These are phyloP conservation scores for Ophiosphaerella narmari DNA, from an alignment of 2,329 filamentous ascomycete genomes.

Conservation along the genomic window DNA sequence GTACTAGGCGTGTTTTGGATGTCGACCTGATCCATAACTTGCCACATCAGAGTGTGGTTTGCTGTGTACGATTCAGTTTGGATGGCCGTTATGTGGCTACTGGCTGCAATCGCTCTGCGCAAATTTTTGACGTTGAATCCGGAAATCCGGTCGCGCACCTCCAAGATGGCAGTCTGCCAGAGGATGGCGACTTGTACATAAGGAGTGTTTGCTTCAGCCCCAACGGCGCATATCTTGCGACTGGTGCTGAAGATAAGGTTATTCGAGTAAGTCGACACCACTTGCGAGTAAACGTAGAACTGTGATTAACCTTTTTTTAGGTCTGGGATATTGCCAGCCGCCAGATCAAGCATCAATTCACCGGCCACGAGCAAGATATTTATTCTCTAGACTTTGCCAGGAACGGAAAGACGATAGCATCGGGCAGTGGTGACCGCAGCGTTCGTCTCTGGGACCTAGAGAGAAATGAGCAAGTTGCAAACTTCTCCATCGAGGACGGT, in stretches of 20 bases:
- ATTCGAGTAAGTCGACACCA: conserved; percentile 72
- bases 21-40: conserved; percentile 94
- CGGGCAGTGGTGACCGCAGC: conserved; percentile 90
- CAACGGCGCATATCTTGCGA: conserved; percentile 90
- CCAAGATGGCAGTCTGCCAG: conserved; percentile 85
- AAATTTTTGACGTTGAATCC: conserved; percentile 91
- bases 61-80: conserved; percentile 94
- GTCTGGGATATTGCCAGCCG: conserved; percentile 91
- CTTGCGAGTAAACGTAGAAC: not conserved
- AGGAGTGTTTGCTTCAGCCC: conserved; percentile 98
- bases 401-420: conserved; percentile 92
- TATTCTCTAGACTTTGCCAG: conserved; percentile 95
- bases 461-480: conserved; percentile 78
- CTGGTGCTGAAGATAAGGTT: conserved; percentile 95
- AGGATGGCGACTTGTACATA: conserved; percentile 93
- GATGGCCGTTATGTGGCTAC: conserved; percentile 96
- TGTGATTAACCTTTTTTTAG: conserved; percentile 48
- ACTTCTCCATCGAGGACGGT: conserved; percentile 91
- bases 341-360: conserved; percentile 88
- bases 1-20: conserved; percentile 85
- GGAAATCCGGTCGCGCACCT: conserved; percentile 88
- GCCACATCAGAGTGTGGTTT: conserved; percentile 93
- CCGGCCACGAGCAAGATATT: conserved; percentile 98
- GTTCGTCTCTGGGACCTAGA: conserved; percentile 97
- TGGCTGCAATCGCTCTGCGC: conserved; percentile 97